Evolutionary conservation across 1,284 basidiomycete genomes (phyloP), one percentile per base, ranked within the genome.

Genomic region (Pseudozyma tsukubaensis): DNA sequence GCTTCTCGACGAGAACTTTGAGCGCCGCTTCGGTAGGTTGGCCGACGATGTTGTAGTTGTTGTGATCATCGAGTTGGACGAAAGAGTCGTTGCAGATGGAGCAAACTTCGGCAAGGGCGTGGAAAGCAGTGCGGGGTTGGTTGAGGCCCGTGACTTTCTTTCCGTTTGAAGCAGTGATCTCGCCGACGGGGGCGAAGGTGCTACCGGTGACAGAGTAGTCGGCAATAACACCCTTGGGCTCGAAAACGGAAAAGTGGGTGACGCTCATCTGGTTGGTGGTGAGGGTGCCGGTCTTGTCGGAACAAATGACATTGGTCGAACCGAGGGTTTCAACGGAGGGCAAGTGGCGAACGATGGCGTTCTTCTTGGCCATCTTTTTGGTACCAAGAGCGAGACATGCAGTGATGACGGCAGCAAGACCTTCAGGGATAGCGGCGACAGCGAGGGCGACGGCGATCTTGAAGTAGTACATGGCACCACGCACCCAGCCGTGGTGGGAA

Each of bases 1-100:
- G 86, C 85, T 98, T 99, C 86, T 99, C 96, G 19, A 91, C 94
- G 6, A 99, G 89, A 42, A 81, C 80, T 51, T 81, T 80, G 45
- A 84, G 72, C 9, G 82, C 82, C 3, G 82, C 82, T 64, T 84
- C 96, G 2, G 97, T 99, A 9, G 97, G 96, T 86, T 99, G 95
- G 21, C 96, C 96, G 44, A 99, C 89, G 78, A 93, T 94, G 59
- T 88, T 85, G 85, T 97, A 97, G 1, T 87, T 81, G 47, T 89
- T 88, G 84, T 92, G 94, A 47, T 95, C 92, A 49, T 80, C 74
- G 44, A 80, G 52, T 12, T 69, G 50, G 40, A 84, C 70, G 43
- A 73, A 66, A 8, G 80, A 70, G 50, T 84, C 83, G 69, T 83
- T 84, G 76, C 83, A 84, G 51, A 84, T 60, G 29, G 83, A 77